Conservation (phyloP, 371 early-diverging fungal species). For the Mucor irregularis region DNA sequence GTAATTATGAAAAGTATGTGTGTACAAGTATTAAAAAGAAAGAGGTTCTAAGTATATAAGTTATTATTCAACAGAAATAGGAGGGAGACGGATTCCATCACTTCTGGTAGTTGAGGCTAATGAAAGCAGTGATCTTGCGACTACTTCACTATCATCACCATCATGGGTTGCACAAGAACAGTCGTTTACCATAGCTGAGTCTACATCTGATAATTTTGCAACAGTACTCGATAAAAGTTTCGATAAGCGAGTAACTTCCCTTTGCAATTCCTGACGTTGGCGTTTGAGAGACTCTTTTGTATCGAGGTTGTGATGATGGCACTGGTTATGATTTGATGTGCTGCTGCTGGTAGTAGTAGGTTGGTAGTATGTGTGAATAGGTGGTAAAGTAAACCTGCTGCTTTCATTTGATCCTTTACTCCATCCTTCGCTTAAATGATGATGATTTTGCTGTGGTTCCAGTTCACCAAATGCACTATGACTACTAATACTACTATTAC, state of each 20-base stretch:
- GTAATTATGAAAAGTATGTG: neutral
- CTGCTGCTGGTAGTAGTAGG: too few relatives aligned
- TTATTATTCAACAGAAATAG: constrained; percentile 3
- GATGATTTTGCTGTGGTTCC: neutral
- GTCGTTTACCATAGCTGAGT: constrained; percentile 36
- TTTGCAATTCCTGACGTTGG: constrained; percentile 59
- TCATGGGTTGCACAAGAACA: neutral
- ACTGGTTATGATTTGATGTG: too few relatives aligned
- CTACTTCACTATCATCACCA: neutral
- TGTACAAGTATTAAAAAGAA: neutral
- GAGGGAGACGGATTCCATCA: constrained; percentile 11
- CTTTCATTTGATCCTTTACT: neutral
- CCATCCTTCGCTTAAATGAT: too few relatives aligned
- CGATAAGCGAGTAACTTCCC: constrained; percentile 56
- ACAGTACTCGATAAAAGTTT: constrained; percentile 54
- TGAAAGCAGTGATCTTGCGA: constrained; percentile 19
- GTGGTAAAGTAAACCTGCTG: constrained; percentile 7
- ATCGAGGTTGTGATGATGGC: neutral
- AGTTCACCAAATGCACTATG: neutral
- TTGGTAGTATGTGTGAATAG: constrained; percentile 5
- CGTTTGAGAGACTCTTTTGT: constrained; percentile 36
- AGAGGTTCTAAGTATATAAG: neutral
- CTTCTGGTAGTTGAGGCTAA: constrained; percentile 6
- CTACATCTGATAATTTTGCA: constrained; percentile 52
- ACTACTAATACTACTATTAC: neutral